Conservation (phyloP, 1,139 yeast genomes). For the Blastobotrys illinoisensis region DNA sequence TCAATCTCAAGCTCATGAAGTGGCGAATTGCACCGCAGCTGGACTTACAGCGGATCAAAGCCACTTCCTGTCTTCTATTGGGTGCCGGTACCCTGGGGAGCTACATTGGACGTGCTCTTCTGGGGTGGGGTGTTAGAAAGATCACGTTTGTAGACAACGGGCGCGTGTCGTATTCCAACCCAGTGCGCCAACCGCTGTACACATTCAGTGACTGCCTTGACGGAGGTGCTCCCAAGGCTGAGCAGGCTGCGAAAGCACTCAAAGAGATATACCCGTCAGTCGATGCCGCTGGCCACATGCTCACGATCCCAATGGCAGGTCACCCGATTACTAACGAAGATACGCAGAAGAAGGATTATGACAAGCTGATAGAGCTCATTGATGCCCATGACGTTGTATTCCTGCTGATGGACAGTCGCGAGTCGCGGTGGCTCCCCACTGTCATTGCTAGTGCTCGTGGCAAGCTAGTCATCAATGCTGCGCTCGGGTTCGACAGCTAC, state of each 20-base stretch:
- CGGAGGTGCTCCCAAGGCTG: slow-evolving; percentile 72
- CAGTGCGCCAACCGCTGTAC: slow-evolving; percentile 89
- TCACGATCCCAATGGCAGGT: slow-evolving; percentile 95
- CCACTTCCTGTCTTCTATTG: slow-evolving; percentile 62
- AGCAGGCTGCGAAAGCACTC: slow-evolving; percentile 67
- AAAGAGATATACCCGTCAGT: slow-evolving; percentile 75
- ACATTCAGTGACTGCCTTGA: slow-evolving; percentile 67
- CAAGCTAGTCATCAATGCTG: slow-evolving; percentile 83
- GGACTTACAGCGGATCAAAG: slow-evolving; percentile 57
- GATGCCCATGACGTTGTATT: slow-evolving; percentile 69
- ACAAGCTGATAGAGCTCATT: slow-evolving; percentile 48
- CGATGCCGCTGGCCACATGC: slow-evolving; percentile 49
- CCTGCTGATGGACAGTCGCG: slow-evolving; percentile 87
- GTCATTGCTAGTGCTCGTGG: slow-evolving; percentile 60
- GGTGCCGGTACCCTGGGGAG: slow-evolving; percentile 98
- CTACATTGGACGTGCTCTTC: slow-evolving; percentile 73
- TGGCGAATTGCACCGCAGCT: slow-evolving; percentile 90
- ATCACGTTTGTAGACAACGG: slow-evolving; percentile 91
- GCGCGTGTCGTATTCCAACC: slow-evolving; percentile 82
- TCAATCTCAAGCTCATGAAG: slow-evolving; percentile 87
- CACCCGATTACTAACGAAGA: slow-evolving; percentile 63
- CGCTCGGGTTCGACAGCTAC: slow-evolving; percentile 89
- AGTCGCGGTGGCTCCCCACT: slow-evolving; percentile 94
- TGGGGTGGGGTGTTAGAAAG: slow-evolving; percentile 90
- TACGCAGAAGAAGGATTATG: slow-evolving; percentile 47